Base-by-base conservation (phyloP, 139 green algal genomes). In the Tetradesmus obliquus region DNA sequence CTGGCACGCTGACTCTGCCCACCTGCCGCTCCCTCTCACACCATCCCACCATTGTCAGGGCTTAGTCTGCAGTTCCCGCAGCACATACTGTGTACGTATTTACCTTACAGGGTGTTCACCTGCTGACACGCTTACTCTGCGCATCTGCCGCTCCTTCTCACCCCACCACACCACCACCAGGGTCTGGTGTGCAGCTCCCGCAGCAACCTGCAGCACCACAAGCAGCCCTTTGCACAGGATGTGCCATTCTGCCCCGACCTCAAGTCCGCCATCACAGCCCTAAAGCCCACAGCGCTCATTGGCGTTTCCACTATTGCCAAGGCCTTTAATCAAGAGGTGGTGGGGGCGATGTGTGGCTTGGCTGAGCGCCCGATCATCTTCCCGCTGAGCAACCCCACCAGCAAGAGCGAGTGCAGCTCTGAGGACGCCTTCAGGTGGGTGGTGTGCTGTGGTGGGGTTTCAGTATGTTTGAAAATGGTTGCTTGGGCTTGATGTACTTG, bases 381-480 rank as follows among this genome's bases (percentile, higher is more conserved):
- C 79, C 95, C 97, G 0, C 93, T 99, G 51, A 97, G 94, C 91
- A 99, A 99, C 93, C 97, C 97, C 57, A 99, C 97, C 20, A 94
- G 83, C 79, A 95, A 97, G 82, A 92, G 95, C 17, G 97, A 99
- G 95, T 99, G 97, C 97, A 98, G 95, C 3, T 96, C 94, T 20
- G 32, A 95, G 83, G 72, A 95, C 79, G 94, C 94, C 1, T 88
- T 91, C 81, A 89, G 72, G 89, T 95, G 81, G n/a, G 76, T 74
- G 60, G 32, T 45, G 32, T 45, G 32, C 32, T 45, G 32, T 45
- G 32, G 32, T 45, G 32, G 32, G 32, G 32, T 45, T 45, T 45
- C 32, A 45, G 32, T 45, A 45, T 45, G 32, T 45, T 45, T 45
- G 32, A 45, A 45, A 45, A 45, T 45, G 32, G 32, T 45, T 45